phyloP scores from a whole-genome alignment of 2,329 filamentous ascomycete genomes.

The Capronia epimyces region DNA sequence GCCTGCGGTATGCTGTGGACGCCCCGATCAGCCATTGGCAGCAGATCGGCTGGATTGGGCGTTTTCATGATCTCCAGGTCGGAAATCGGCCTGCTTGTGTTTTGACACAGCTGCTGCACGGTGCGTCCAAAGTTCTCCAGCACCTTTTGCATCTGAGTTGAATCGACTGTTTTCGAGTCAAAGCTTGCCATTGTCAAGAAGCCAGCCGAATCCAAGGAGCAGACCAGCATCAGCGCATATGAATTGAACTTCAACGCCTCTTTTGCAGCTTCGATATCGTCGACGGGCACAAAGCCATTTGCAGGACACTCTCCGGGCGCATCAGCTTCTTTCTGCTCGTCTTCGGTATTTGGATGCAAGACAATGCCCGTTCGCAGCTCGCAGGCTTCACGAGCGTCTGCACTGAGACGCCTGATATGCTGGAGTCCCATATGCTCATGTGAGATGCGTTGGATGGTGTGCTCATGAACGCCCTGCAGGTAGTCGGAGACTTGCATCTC shows the following conservation, averaged over 20 bases:
- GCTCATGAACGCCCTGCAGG: conserved; percentile 53
- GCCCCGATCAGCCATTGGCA: conserved; percentile 39
- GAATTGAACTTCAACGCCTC: conserved; percentile 42
- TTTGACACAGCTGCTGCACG: conserved; percentile 45
- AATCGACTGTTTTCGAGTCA: conserved; percentile 55
- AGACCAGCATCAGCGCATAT: conserved; percentile 62
- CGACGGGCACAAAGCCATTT: conserved; percentile 44
- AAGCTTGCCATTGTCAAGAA: conserved; percentile 60
- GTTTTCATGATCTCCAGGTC: conserved; percentile 37
- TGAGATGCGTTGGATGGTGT: conserved; percentile 54
- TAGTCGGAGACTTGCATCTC: conserved; percentile 43
- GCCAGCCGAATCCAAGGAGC: conserved; percentile 52
- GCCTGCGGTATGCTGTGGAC: conserved; percentile 26
- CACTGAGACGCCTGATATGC: conserved; percentile 47
- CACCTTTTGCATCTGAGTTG: conserved; percentile 49
- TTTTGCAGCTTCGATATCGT: conserved; percentile 18
- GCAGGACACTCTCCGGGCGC: conserved; percentile 28
- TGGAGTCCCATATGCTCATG: conserved; percentile 60
- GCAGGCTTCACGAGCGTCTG: conserved; percentile 42
- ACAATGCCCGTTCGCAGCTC: conserved; percentile 39
- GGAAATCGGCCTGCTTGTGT: conserved; percentile 18
- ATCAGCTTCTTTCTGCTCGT: background rate
- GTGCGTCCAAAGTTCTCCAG: conserved; percentile 50
- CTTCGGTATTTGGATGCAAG: conserved; percentile 7
- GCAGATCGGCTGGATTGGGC: conserved; percentile 33